These are phyloP conservation scores for Pleurotus citrinopileatus DNA, from an alignment of 768 basidiomycete species.

Conservation along the genomic window DNA sequence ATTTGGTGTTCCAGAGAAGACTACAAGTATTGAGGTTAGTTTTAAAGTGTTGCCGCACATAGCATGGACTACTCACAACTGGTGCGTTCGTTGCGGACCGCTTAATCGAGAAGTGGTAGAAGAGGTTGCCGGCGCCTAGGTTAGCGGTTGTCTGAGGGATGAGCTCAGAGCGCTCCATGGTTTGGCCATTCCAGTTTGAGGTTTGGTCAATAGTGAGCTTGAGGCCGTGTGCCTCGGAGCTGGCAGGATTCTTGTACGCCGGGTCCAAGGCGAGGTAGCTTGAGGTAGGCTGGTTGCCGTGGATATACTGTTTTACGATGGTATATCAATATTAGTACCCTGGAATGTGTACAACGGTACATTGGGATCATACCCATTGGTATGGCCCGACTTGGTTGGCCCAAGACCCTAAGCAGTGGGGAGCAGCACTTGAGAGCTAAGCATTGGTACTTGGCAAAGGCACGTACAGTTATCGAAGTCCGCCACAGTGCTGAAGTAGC, in stretches of 20 bases:
- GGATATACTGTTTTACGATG: constrained; percentile 40
- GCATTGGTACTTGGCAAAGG: not conserved
- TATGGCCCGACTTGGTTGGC: constrained; percentile 50
- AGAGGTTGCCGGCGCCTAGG: constrained; percentile 54
- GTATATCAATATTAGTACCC: not conserved
- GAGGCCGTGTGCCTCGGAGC: constrained; percentile 46
- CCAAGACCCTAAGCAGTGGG: constrained; percentile 47
- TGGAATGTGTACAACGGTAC: no score
- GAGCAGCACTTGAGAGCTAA: not conserved
- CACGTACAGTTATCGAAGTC: constrained; percentile 53
- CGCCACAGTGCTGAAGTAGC: constrained; percentile 38
- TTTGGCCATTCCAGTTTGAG: constrained; percentile 52
- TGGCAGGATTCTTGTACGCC: constrained; percentile 57
- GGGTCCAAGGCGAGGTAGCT: constrained; percentile 49
- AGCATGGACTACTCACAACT: constrained; percentile 33
- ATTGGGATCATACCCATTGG: constrained; percentile 57
- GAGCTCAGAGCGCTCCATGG: constrained; percentile 41
- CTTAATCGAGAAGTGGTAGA: constrained; percentile 62
- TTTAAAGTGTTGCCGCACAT: not conserved
- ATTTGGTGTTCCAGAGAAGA: constrained; percentile 58
- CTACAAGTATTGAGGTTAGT: constrained; percentile 22
- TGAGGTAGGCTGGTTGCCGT: constrained; percentile 49
- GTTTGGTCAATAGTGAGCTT: constrained; percentile 53
- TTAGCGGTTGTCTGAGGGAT: constrained; percentile 48
- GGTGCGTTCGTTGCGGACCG: constrained; percentile 46